Conservation (phyloP, 257 asterid genomes). For the Cynanchum wilfordii region DNA sequence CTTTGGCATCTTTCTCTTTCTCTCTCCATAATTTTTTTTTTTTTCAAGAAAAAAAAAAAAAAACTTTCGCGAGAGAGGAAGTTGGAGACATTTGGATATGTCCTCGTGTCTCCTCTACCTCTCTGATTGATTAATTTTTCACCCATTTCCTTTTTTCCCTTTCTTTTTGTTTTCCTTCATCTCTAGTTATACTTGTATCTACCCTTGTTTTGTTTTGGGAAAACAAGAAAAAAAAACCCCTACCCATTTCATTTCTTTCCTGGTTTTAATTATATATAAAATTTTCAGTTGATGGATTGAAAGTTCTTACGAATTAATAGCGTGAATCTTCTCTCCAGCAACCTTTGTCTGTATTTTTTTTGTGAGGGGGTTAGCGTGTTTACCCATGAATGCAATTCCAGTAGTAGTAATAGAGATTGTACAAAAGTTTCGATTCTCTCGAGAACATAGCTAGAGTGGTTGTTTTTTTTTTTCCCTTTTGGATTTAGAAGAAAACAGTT, state of each 20-base stretch:
- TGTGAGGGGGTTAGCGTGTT: background rate
- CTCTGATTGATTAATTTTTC: slow-evolving; percentile 30
- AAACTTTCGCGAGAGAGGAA: slow-evolving; percentile 48
- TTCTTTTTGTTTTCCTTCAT: background rate
- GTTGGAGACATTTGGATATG: slow-evolving; percentile 74
- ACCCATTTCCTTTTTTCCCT: too few species aligned
- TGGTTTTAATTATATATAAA: background rate
- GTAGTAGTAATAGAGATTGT: background rate
- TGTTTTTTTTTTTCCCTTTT: too few species aligned
- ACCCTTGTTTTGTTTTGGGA: background rate
- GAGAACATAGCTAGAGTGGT: background rate
- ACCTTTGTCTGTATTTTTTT: background rate
- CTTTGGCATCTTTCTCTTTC: slow-evolving; percentile 22
- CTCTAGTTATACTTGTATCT: slow-evolving; percentile 3
- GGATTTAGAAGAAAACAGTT: background rate
- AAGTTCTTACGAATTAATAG: background rate
- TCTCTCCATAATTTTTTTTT: slow-evolving; percentile 26
- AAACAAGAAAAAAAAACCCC: background rate
- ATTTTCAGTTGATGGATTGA: background rate
- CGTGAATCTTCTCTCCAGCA: background rate
- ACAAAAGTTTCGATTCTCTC: background rate
- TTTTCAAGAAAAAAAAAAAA: too few species aligned
- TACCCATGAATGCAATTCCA: background rate
- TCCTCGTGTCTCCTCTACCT: slow-evolving; percentile 92
- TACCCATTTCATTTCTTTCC: background rate